Conservation (phyloP, 352 stramenopile genomes). For the Pythium aristosporum region DNA sequence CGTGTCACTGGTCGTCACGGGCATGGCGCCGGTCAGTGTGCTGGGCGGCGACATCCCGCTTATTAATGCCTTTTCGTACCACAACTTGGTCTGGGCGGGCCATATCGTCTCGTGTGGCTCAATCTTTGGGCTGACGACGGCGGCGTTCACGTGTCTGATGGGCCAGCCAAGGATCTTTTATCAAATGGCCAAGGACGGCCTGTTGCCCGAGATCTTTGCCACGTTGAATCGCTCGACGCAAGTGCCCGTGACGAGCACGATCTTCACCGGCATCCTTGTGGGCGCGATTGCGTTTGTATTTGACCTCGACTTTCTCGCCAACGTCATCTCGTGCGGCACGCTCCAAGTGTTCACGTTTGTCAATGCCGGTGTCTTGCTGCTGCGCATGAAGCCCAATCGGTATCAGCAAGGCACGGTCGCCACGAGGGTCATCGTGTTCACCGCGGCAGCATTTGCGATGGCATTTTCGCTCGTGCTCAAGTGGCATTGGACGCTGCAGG, state of each 20-base stretch:
- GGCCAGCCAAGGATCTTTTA: constrained; percentile 92
- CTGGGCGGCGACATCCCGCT: constrained; percentile 78
- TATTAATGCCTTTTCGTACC: constrained; percentile 82
- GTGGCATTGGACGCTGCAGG: constrained; percentile 50
- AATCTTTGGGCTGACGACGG: constrained; percentile 91
- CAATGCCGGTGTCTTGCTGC: constrained; percentile 86
- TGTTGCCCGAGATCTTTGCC: constrained; percentile 65
- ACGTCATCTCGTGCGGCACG: constrained; percentile 91
- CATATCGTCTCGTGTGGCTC: constrained; percentile 89
- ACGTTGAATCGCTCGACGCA: constrained; percentile 61
- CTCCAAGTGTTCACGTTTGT: constrained; percentile 93
- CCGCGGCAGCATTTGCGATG: constrained; percentile 52
- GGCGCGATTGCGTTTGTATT: constrained; percentile 85
- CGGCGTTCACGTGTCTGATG: constrained; percentile 91
- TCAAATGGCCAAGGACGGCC: constrained; percentile 87
- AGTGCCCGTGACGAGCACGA: constrained; percentile 79
- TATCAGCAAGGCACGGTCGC: constrained; percentile 39
- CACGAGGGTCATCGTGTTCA: constrained; percentile 57
- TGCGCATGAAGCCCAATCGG: constrained; percentile 57
- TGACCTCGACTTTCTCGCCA: constrained; percentile 89
- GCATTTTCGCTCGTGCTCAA: constrained; percentile 73
- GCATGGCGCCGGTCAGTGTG: constrained; percentile 74
- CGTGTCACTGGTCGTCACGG: constrained; percentile 89
- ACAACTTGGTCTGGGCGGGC: constrained; percentile 66
- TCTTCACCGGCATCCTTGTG: constrained; percentile 85